Evolutionary conservation across 305 asterid genomes (phyloP).

Genomic region (Lippia alba): DNA sequence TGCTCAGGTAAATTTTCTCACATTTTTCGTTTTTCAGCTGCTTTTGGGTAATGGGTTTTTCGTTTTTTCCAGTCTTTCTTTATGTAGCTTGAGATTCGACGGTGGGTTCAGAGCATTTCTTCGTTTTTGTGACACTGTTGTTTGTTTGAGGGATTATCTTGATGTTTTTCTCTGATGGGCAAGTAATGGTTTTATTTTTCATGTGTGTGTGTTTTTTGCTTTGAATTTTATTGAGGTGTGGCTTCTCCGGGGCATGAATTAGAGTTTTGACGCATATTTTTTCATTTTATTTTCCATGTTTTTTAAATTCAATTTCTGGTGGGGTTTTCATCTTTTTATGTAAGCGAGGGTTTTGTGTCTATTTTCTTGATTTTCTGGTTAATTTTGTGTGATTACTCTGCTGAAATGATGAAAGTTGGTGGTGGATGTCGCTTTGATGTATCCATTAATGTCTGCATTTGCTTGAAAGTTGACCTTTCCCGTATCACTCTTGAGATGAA

Average conservation of each 20-base stretch:
- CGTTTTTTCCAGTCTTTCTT: neutral
- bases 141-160: slow-evolving; percentile 14
- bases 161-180: neutral
- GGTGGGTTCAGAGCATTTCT: slow-evolving; percentile 19
- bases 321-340: neutral
- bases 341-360: neutral
- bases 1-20: slow-evolving; percentile 31
- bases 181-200: neutral
- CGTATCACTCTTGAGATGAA: no score
- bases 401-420: slow-evolving; percentile 12
- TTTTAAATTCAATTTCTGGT: neutral
- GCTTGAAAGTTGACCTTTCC: no score
- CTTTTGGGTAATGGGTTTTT: neutral
- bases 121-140: slow-evolving; percentile 5
- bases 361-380: neutral
- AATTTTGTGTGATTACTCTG: neutral
- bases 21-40: neutral
- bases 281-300: neutral
- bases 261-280: neutral
- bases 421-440: neutral
- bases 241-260: neutral
- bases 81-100: slow-evolving; percentile 2
- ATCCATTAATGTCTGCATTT: no score
- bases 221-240: neutral
- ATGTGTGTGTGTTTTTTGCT: neutral